Evolutionary conservation across 1,139 yeast genomes (phyloP).

Genomic region (Cylindricascospora bacillispora): DNA sequence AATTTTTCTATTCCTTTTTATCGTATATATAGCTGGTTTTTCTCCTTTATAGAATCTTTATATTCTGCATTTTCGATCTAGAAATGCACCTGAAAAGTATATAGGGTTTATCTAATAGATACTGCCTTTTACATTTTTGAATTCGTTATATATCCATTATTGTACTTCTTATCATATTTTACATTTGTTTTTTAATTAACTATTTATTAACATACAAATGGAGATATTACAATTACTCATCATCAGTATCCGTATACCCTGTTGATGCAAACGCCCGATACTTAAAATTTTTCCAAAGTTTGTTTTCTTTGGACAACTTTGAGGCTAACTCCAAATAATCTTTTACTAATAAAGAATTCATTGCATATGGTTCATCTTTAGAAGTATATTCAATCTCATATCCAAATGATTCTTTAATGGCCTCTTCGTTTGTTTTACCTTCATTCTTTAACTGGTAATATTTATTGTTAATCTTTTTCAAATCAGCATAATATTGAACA

Average conservation of each 20-base stretch:
- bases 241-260: constrained; percentile 46
- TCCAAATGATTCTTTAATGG: constrained; percentile 33
- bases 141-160: background rate
- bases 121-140: too few species aligned
- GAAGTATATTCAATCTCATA: constrained; percentile 62
- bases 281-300: constrained; percentile 30
- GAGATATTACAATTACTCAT: background rate
- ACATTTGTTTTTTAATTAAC: background rate
- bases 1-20: background rate
- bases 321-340: constrained; percentile 51
- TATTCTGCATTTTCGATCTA: too few species aligned
- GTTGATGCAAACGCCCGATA: constrained; percentile 49
- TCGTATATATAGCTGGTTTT: too few species aligned
- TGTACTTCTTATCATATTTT: background rate
- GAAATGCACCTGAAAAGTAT: too few species aligned
- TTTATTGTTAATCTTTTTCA: constrained; percentile 38
- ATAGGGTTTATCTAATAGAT: too few species aligned
- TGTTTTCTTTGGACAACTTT: constrained; percentile 31
- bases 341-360: constrained; percentile 44
- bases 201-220: background rate
- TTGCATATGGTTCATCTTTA: constrained; percentile 41
- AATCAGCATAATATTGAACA: constrained; percentile 60
- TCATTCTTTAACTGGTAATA: constrained; percentile 10
- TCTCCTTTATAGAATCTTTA: too few species aligned
- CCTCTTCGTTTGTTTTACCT: constrained; percentile 13